These are phyloP conservation scores for Linum lewisii DNA, from an alignment of 345 rosid genomes.

Conservation along the genomic window DNA sequence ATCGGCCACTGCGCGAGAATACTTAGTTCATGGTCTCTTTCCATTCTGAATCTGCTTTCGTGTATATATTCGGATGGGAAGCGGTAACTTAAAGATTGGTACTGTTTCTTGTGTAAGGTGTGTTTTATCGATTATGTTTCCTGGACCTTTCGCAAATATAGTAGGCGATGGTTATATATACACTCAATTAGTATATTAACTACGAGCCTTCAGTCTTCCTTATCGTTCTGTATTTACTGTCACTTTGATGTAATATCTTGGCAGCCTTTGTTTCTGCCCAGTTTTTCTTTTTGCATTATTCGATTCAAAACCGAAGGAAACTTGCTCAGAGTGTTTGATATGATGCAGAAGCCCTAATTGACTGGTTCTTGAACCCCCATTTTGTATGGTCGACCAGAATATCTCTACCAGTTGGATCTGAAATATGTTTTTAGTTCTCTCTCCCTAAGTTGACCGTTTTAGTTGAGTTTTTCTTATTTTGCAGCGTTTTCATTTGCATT, in stretches of 20 bases:
- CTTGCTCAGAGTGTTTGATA: not conserved
- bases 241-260: not conserved
- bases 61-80: too few species aligned
- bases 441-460: not conserved
- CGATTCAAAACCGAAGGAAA: not conserved
- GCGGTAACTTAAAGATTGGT: too few species aligned
- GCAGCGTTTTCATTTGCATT: too few species aligned
- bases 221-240: not conserved
- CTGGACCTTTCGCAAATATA: too few species aligned
- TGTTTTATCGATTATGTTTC: too few species aligned
- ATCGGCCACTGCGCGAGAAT: not conserved
- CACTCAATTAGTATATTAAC: not conserved
- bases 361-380: not conserved
- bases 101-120: too few species aligned
- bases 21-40: not conserved
- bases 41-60: not conserved
- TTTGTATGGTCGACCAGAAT: not conserved
- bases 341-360: not conserved
- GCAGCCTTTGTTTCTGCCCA: not conserved
- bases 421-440: not conserved
- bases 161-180: too few species aligned
- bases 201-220: not conserved
- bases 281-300: too few species aligned
- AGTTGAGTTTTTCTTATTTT: too few species aligned
- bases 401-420: not conserved